Evolutionary conservation across 2,329 filamentous ascomycete genomes (phyloP), one percentile per base, ranked within the genome.

Genomic region (Colletotrichum cordylinicola): DNA sequence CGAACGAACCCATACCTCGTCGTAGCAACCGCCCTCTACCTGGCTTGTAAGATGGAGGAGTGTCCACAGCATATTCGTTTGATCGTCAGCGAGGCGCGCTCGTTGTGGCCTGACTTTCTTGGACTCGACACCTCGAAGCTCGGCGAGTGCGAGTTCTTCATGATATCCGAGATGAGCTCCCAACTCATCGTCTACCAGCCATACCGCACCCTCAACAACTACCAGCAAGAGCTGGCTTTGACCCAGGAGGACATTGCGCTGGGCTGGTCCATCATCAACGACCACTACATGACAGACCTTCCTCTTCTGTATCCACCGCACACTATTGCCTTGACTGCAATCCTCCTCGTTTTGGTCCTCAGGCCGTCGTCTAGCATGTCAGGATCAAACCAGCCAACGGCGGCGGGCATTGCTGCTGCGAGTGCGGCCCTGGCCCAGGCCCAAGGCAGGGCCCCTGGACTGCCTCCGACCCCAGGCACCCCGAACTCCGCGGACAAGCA

Each of bases 1-100:
- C 93, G 94, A 78, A 98, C 96, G 64, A 99, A 98, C 80, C 96
- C 96, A 6, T 98, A 98, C 82, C 92, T 98, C 43, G 92, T 98
- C 74, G 91, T 98, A 78, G 94, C 96, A n/a, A 98, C 97, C 2
- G 95, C 96, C 7, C 90, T 98, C 76, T 99, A 99, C 84, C 89
- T 99, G 43, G 96, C 97, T 24, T 98, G 96, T 87, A 99, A 99
- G 86, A 98, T 98, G 92, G 97, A 99, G 84, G 97, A 99, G 84
- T 96, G 93, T 67, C 97, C 97, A 4, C 96, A 98, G 84, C 97
- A 99, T 84, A 98, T 99, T 81, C 92, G 97, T 35, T 91, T 98
- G 78, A 93, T 99, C 74, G 93, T 97, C 13, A 93, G 92, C 62
- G 97, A 99, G 84, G 95, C 96, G 5, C 93, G 95, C 39, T 91